These are phyloP conservation scores for Kodamaea laetipori DNA, from an alignment of 805 yeast species.

Conservation along the genomic window DNA sequence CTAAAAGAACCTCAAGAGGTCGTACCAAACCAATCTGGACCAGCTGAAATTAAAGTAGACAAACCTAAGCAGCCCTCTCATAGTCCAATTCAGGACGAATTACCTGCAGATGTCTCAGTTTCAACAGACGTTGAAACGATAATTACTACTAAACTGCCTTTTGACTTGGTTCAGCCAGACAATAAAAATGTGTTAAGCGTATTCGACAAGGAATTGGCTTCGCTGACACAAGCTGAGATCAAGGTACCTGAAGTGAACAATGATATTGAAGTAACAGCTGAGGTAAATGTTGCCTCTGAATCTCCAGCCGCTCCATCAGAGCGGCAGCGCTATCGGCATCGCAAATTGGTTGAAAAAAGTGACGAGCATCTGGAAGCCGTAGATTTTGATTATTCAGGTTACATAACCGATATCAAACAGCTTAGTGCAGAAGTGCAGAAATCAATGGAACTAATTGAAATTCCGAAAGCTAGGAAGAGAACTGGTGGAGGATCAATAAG, in stretches of 20 bases:
- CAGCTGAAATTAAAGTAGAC: background rate
- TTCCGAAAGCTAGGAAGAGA: conserved; percentile 8
- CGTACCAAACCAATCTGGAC: background rate
- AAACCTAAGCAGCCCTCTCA: background rate
- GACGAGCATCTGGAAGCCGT: conserved; percentile 9
- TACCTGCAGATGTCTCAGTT: conserved; percentile 23
- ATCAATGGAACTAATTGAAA: conserved; percentile 11
- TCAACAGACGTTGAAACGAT: conserved; percentile 17
- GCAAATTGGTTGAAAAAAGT: conserved; percentile 9
- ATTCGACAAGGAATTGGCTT: background rate
- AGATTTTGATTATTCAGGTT: conserved; percentile 15
- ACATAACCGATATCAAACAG: conserved; percentile 22
- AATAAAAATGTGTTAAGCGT: background rate
- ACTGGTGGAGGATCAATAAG: conserved; percentile 9
- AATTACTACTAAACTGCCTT: background rate
- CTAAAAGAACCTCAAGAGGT: too few species aligned
- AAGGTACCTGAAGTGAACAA: conserved; percentile 1
- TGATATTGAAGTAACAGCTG: background rate
- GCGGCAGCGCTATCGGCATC: conserved; percentile 12
- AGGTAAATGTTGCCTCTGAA: background rate
- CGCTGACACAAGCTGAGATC: conserved; percentile 3
- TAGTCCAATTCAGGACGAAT: conserved; percentile 14
- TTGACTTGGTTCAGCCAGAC: background rate
- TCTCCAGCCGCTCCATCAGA: conserved; percentile 7
- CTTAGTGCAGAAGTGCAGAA: conserved; percentile 20